Evolutionary conservation across 805 yeast genomes (phyloP), one percentile per base, ranked within the genome.

Genomic region (Yamadazyma sp.): DNA sequence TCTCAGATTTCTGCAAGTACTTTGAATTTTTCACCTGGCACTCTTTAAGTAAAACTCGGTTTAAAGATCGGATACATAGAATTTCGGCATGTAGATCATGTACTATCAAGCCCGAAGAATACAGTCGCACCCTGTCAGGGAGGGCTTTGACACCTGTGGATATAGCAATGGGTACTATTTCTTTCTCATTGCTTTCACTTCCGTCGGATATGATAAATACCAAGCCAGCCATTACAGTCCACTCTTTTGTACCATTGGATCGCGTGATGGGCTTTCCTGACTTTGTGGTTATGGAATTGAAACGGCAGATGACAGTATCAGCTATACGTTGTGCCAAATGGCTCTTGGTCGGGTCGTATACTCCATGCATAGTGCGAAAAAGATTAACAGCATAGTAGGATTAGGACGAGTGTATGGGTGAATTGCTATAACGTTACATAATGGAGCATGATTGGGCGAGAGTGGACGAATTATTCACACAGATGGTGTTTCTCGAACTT

Each of bases 31-130:
- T 15, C 15, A 44, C 41, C 6, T 38, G 28, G 29, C 75, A 65
- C 42, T 81, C 80, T 11, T 75, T 61, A 15, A 87, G 39, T 14
- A 86, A 46, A 36, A 65, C 72, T 47, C 74, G 58, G 49, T 90
- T 90, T 53, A 91, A 78, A 1, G 79, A 75, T 18, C 98, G 61
- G 0, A 90, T 40, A 0, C 84, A 76, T 11, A 93, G 60, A 1
- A 89, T 74, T 53, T 91, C 99, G 0, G 98, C 97, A 62, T 91
- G 99, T 56, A 81, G 67, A 57, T 91, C 98, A 52, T 91, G 98
- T 0, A 91, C 64, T 6, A 88, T 57, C 12, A 57, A 53, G 0
- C 98, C 97, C 0, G 64, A 40, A 2, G 75, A 62, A 33, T 63
- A 61, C 3, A 54, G 44, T 2, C 62, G 38, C 0, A 83, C 56